These are phyloP conservation scores for Phoma sp. DNA, from an alignment of 2,329 filamentous ascomycete genomes.

Conservation along the genomic window DNA sequence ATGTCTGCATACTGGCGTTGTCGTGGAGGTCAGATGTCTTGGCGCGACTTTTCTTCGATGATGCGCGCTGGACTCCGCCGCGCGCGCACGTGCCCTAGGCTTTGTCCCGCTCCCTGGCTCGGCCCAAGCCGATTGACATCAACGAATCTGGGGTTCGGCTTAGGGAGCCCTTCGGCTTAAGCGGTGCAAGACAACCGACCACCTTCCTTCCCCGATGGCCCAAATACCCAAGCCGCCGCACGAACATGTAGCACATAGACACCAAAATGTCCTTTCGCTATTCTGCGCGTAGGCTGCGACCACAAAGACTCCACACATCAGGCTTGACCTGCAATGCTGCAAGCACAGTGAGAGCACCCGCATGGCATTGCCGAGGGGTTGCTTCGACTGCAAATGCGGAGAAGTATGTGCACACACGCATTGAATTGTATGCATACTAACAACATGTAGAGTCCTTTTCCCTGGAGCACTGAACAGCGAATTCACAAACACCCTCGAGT, in stretches of 20 bases:
- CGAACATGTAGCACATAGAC: constrained; percentile 28
- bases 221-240: constrained; percentile 30
- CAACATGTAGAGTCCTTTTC: constrained; percentile 66
- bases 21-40: constrained; percentile 28
- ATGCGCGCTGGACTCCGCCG: constrained; percentile 12
- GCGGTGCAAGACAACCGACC: constrained; percentile 19
- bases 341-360: constrained; percentile 20
- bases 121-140: background rate
- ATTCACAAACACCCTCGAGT: constrained; percentile 82
- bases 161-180: constrained; percentile 33
- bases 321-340: constrained; percentile 30
- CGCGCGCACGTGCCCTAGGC: constrained; percentile 38
- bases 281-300: constrained; percentile 35
- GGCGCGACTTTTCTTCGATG: constrained; percentile 36
- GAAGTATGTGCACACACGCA: constrained; percentile 55
- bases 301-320: constrained; percentile 19
- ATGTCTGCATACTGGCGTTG: constrained; percentile 37
- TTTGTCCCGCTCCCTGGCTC: constrained; percentile 1
- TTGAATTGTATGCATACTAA: background rate
- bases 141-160: constrained; percentile 14
- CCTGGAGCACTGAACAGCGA: constrained; percentile 95
- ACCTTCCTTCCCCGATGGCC: constrained; percentile 23
- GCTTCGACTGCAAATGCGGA: constrained; percentile 67
- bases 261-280: constrained; percentile 47
- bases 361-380: constrained; percentile 58